phyloP scores from a whole-genome alignment of 2,329 filamentous ascomycete species.

The Fusarium sp. region DNA sequence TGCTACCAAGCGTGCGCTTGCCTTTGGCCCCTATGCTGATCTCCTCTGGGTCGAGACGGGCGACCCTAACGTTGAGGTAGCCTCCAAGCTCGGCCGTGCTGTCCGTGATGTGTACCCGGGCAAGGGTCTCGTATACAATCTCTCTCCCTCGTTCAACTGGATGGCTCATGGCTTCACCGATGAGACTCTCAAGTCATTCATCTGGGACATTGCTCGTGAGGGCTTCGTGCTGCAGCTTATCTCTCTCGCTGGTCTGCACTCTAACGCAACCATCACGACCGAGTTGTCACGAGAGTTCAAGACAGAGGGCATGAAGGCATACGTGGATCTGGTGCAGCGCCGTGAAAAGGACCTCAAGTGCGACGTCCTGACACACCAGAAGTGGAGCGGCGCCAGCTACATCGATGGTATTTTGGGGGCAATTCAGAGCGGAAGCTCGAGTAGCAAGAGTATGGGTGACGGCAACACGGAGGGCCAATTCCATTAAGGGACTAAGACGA shows the following conservation, averaged over 20 bases:
- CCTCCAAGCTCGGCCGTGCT: slow-evolving; percentile 80
- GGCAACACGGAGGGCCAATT: slow-evolving; percentile 90
- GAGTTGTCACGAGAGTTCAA: slow-evolving; percentile 89
- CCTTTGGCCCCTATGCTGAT: slow-evolving; percentile 93
- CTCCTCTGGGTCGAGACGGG: slow-evolving; percentile 98
- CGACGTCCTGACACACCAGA: slow-evolving; percentile 96
- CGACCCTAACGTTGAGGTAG: slow-evolving; percentile 86
- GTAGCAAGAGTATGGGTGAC: slow-evolving; percentile 93
- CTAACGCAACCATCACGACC: slow-evolving; percentile 74
- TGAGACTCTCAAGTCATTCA: slow-evolving; percentile 87
- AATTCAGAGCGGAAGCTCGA: slow-evolving; percentile 92
- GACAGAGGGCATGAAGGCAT: slow-evolving; percentile 94
- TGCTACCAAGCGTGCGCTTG: slow-evolving; percentile 93
- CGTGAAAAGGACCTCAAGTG: slow-evolving; percentile 92
- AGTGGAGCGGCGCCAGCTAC: slow-evolving; percentile 80
- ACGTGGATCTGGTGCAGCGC: slow-evolving; percentile 93
- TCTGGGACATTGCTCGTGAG: slow-evolving; percentile 95
- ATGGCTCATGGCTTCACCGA: slow-evolving; percentile 93
- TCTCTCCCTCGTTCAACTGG: slow-evolving; percentile 99
- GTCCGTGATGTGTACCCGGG: slow-evolving; percentile 80
- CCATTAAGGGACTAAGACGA: slow-evolving; percentile 46
- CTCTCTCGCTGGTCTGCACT: slow-evolving; percentile 77
- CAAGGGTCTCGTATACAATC: slow-evolving; percentile 96
- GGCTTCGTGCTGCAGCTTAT: slow-evolving; percentile 82
- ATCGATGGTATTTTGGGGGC: slow-evolving; percentile 92